phyloP scores from a whole-genome alignment of 1,284 basidiomycete genomes.

The Tetrapyrgos nigripes region DNA sequence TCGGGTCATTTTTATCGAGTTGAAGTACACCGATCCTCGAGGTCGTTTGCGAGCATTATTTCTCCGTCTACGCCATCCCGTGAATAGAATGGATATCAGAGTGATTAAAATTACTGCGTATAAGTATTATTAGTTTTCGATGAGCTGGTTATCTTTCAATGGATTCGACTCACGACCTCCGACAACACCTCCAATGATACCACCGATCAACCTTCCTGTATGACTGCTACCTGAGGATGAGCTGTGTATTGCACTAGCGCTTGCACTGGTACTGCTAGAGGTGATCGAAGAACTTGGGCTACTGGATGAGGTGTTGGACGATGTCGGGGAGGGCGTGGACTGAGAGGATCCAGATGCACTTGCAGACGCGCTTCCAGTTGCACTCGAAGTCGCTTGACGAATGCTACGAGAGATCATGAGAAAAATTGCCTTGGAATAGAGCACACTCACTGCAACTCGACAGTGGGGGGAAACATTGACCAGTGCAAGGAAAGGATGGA shows the following conservation, averaged over 20 bases:
- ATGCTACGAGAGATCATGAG: no score
- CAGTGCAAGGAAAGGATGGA: no score
- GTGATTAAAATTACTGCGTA: background rate
- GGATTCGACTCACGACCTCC: background rate
- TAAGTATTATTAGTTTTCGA: background rate
- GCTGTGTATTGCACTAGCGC: conserved; percentile 10
- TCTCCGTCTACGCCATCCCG: conserved; percentile 24
- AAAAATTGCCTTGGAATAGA: no score
- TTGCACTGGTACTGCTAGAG: conserved; percentile 14
- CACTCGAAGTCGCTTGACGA: background rate
- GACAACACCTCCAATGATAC: conserved; percentile 15
- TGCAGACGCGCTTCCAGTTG: background rate
- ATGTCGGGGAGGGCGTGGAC: background rate
- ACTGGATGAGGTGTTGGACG: conserved; percentile 3
- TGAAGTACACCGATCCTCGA: conserved; percentile 23
- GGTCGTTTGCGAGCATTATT: conserved; percentile 25
- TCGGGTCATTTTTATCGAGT: background rate
- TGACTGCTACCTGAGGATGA: conserved; percentile 6
- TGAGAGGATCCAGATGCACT: background rate
- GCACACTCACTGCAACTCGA: no score
- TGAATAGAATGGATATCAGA: conserved; percentile 23
- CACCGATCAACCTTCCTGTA: conserved; percentile 4
- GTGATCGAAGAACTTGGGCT: conserved; percentile 12
- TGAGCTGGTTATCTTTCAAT: background rate
- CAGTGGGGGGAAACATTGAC: no score